Base-by-base conservation (phyloP, 2,329 filamentous ascomycete species). In the Helotiales sp. region DNA sequence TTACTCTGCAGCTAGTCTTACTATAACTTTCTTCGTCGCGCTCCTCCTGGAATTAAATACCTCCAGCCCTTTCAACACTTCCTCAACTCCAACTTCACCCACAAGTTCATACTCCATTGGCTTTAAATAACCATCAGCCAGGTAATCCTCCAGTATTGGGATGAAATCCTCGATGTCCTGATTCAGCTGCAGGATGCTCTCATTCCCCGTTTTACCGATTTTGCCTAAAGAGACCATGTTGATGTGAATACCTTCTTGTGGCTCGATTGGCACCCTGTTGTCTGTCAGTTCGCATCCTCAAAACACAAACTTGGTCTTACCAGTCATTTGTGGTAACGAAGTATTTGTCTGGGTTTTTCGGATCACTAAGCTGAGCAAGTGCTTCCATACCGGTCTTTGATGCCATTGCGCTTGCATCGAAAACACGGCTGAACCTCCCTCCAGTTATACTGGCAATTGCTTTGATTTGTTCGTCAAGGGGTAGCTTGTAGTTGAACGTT, bases 301-400 rank as follows among this genome's bases (percentile, higher is more conserved):
- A n/a, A 8, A 15, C n/a, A 15, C 2, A 30, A 7, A 13, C n/a
- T 11, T n/a, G 5, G 5, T 5, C 70, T 69, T 67, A 80, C 79
- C 77, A 79, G 59, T 77, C 77, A 67, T 80, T 77, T 1, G 76
- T 77, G 0, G 76, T 78, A 0, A 74, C 68, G 47, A 79, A 78
- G 49, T 75, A 76, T 60, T 79, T 80, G 3, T 58, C 45, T 10
- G 58, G 34, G 1, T 63, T 74, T 1, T 65, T 71, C 1, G 77
- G 75, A 55, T 61, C 45, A 6, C 61, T 49, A 10, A 71, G 55
- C 28, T 71, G 62, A 45, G 72, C 69, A 0, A 81, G 72, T 13
- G 77, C 77, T 54, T 74, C 73, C 43, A 78, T 69, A 24, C 76
- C 79, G 0, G 77, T 66, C 8, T 77, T 73, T 7, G 74, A 70